These are phyloP conservation scores for Chrysosporium keratinophilum DNA, from an alignment of 2,329 filamentous ascomycete species.

Conservation along the genomic window DNA sequence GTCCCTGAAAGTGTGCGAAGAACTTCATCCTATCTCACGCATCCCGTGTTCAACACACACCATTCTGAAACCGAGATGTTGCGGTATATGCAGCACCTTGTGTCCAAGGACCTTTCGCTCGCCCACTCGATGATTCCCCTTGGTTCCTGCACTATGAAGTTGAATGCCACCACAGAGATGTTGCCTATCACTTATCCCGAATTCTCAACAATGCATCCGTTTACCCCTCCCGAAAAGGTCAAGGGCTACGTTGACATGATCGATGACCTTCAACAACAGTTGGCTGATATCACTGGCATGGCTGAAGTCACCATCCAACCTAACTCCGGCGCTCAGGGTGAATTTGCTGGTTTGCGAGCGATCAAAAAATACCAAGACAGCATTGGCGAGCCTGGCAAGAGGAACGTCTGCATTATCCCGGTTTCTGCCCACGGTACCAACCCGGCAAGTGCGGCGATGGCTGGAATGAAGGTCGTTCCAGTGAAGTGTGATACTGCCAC, in stretches of 20 bases:
- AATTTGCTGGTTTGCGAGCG: constrained; percentile 79
- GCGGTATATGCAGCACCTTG: constrained; percentile 83
- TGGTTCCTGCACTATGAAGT: constrained; percentile 96
- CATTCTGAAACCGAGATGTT: constrained; percentile 92
- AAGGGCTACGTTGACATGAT: constrained; percentile 63
- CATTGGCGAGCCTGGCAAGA: constrained; percentile 50
- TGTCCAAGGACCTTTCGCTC: constrained; percentile 87
- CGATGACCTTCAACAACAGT: constrained; percentile 59
- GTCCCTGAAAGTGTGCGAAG: constrained; percentile 52
- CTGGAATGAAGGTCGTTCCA: constrained; percentile 84
- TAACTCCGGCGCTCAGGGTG: constrained; percentile 91
- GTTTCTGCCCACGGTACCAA: constrained; percentile 95
- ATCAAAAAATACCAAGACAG: constrained; percentile 76
- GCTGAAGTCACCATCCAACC: constrained; percentile 81
- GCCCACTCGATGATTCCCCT: constrained; percentile 97
- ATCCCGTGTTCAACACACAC: constrained; percentile 88
- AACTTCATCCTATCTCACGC: constrained; percentile 66
- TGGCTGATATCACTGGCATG: constrained; percentile 80
- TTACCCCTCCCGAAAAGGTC: constrained; percentile 54
- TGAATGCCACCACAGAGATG: constrained; percentile 92
- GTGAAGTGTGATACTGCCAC: constrained; percentile 82
- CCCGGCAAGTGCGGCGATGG: constrained; percentile 89
- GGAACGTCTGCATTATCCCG: constrained; percentile 88
- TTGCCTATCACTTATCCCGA: constrained; percentile 66
- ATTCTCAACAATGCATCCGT: constrained; percentile 73